Evolutionary conservation across 176 grass and related monocot species (phyloP).

Genomic region (Saccharum spontaneum): DNA sequence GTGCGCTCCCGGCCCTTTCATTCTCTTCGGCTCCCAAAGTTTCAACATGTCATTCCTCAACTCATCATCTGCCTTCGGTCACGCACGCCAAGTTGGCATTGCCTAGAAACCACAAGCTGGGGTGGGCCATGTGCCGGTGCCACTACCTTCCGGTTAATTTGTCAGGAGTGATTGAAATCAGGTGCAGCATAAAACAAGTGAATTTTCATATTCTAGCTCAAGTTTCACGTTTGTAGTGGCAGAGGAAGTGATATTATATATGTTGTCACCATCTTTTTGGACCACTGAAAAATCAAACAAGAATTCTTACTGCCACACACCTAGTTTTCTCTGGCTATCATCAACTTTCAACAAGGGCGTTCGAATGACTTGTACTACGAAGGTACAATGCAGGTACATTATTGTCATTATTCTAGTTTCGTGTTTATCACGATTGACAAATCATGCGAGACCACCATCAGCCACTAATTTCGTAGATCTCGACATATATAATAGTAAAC

Average conservation of each 20-base stretch:
- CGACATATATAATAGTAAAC: neutral
- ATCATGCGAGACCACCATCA: neutral
- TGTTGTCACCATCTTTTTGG: neutral
- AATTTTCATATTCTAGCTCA: neutral
- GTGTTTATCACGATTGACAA: neutral
- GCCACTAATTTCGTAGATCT: neutral
- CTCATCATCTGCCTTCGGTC: neutral
- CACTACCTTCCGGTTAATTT: neutral
- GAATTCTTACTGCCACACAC: neutral
- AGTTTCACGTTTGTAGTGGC: no score
- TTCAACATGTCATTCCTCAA: neutral
- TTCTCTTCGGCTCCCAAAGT: neutral
- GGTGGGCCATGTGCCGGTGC: neutral
- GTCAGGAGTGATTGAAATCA: neutral
- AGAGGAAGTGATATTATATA: neutral
- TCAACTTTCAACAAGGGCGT: neutral
- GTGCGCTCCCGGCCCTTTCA: no score
- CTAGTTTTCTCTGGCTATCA: no score
- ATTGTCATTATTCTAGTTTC: neutral
- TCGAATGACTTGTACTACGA: neutral
- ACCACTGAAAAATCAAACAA: neutral
- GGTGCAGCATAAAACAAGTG: neutral
- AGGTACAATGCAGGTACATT: neutral
- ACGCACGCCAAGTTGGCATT: neutral
- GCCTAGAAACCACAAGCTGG: neutral